Evolutionary conservation across 139 green algal species (phyloP), one percentile per base, ranked within the genome.

Genomic region (Yamagishiella unicocca): DNA sequence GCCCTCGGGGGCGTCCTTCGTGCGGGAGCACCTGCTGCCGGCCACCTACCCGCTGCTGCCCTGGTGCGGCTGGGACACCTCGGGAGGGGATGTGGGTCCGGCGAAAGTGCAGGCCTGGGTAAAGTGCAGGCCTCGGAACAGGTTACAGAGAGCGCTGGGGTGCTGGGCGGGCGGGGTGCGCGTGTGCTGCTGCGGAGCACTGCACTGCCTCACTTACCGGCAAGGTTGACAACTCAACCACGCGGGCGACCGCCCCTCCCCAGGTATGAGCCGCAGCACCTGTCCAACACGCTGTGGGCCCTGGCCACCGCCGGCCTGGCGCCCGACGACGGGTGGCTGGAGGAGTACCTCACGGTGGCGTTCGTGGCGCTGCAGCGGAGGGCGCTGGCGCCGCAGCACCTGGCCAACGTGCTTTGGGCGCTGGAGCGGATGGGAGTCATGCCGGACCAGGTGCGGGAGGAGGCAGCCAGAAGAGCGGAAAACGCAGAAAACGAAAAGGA

Each of bases 241-340:
- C n/a, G n/a, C n/a, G n/a, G n/a, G n/a, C n/a, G n/a, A n/a, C n/a
- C n/a, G n/a, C 67, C 19, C 40, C 6, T 29, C 2, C 10, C 3
- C 38, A 73, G 50, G 80, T 76, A 74, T 55, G 77, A 88, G 43
- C 72, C 87, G 22, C 90, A 93, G 87, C 87, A 93, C 61, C 87
- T 93, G 37, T 40, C 83, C 78, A 91, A 91, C 87, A 86, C 45
- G 78, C n/a, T 91, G 35, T 93, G 90, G 90, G 90, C 87, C 31
- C 77, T 93, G 25, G 90, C 87, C 29, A 31, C 62, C 25, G 64
- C 87, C 1, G 90, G 74, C 53, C 35, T 91, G 68, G 35, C 35
- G 1, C 86, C 89, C 25, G 71, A 81, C 45, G 89, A 92, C 42
- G 53, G 29, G 2, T 92, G 89, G 89, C 89, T 92, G 58, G 84